Evolutionary conservation across 371 early-diverging fungal genomes (phyloP), one percentile per base, ranked within the genome.

Genomic region (Zychaea mexicana): DNA sequence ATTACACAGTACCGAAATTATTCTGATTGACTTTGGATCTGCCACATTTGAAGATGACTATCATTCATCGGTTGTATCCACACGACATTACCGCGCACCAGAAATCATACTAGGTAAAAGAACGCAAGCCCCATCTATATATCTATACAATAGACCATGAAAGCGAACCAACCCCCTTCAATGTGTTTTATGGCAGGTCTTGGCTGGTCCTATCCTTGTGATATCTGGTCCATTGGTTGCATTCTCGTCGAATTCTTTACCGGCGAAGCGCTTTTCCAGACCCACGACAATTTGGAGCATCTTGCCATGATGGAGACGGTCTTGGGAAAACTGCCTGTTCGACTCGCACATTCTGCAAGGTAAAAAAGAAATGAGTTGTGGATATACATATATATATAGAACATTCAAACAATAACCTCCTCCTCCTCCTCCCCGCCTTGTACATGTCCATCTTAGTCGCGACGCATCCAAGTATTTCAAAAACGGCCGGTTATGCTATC

Each of bases 211-310:
- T 97, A 87, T 77, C 94, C 96, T 30, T 97, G 97, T 76, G 98
- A 98, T 75, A 91, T 97, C 69, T 98, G 98, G 98, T 96, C 97
- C 9, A 79, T 97, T 65, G 98, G 98, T 1, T 98, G 98, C 76
- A 96, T 98, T 52, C 82, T 98, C 2, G 90, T 96, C n/a, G 98
- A 98, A 77, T 88, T 98, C 52, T 84, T 92, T 54, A 97, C 95
- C 0, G 98, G 98, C 6, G 94, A 95, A 63, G 97, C 98, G 1
- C 74, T 97, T 56, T 98, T 98, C 72, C 94, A 94, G 67, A 94
- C 96, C 1, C 96, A 94, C 59, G 94, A 95, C 68, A 91, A 95
- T 78, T 72, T 89, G 26, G 90, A 91, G 56, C 91, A 91, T 68
- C 67, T 91, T 32, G 90, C 89, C 13, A 88, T 91, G 88, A 91